phyloP scores from a whole-genome alignment of 1,284 basidiomycete genomes.

The Tremellales sp. region DNA sequence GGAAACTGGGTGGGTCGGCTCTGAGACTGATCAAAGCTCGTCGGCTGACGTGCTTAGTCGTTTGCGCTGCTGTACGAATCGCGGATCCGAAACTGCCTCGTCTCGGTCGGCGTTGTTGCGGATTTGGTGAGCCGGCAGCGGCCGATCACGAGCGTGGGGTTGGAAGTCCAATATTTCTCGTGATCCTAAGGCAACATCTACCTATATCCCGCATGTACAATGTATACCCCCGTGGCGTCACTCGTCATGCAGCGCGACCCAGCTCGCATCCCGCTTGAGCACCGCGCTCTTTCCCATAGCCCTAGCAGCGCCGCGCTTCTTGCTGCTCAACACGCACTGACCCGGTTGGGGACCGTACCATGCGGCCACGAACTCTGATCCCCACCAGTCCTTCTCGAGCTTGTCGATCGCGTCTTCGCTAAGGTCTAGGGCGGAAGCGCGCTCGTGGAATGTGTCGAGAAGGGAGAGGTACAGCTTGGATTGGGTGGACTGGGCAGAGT shows the following conservation, averaged over 20 bases:
- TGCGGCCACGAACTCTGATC: constrained; percentile 21
- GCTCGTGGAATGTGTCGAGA: constrained; percentile 7
- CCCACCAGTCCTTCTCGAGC: constrained; percentile 30
- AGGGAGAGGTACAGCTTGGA: constrained; percentile 11
- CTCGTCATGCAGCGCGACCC: constrained; percentile 13
- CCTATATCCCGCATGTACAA: constrained; percentile 2
- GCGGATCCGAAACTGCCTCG: constrained; percentile 79
- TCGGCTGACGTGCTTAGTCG: constrained; percentile 55
- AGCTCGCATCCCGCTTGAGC: constrained; percentile 7
- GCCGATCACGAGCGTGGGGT: constrained; percentile 79
- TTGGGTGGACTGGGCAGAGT: constrained; percentile 3
- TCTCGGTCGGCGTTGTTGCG: constrained; percentile 82
- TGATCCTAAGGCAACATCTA: constrained; percentile 10
- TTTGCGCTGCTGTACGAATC: constrained; percentile 92
- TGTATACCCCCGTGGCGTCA: not conserved
- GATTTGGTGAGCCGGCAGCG: constrained; percentile 77
- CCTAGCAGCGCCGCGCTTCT: no score
- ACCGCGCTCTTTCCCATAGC: not conserved
- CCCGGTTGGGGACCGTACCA: constrained; percentile 30
- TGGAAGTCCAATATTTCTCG: constrained; percentile 84
- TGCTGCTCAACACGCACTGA: not conserved
- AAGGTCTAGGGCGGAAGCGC: not conserved
- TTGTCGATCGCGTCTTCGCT: constrained; percentile 8
- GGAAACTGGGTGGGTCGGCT: constrained; percentile 72
- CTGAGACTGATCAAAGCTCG: not conserved